These are phyloP conservation scores for Suillus placidus DNA, from an alignment of 768 basidiomycete genomes.

Conservation along the genomic window DNA sequence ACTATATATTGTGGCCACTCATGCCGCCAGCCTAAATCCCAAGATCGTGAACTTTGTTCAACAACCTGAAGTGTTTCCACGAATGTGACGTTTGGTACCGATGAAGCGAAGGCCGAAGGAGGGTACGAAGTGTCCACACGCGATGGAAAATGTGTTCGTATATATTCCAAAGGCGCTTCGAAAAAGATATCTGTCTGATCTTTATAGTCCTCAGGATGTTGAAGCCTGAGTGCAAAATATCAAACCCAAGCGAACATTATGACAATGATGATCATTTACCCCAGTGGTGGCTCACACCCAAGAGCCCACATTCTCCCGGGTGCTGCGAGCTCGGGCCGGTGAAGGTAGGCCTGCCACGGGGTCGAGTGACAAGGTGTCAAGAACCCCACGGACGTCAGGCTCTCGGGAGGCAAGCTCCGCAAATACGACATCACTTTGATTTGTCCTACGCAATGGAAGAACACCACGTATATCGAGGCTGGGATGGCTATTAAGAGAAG, in stretches of 20 bases:
- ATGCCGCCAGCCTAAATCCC: slow-evolving; percentile 56
- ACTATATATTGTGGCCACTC: slow-evolving; percentile 83
- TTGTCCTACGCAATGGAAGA: slow-evolving; percentile 81
- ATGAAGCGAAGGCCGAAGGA: slow-evolving; percentile 55
- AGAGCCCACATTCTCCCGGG: slow-evolving; percentile 74
- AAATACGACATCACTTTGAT: slow-evolving; percentile 74
- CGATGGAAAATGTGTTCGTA: slow-evolving; percentile 67
- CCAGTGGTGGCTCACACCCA: slow-evolving; percentile 90
- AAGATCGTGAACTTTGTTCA: slow-evolving; percentile 25
- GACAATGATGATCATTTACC: slow-evolving; percentile 49
- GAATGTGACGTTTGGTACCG: slow-evolving; percentile 47
- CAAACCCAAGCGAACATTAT: slow-evolving; percentile 13
- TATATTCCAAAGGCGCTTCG: slow-evolving; percentile 64
- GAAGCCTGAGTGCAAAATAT: slow-evolving; percentile 33
- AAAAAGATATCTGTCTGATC: slow-evolving; percentile 89
- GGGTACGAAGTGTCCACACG: slow-evolving; percentile 67
- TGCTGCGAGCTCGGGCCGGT: slow-evolving; percentile 62
- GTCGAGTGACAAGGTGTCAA: slow-evolving; percentile 98
- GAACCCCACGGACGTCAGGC: slow-evolving; percentile 69
- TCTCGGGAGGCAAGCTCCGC: slow-evolving; percentile 49
- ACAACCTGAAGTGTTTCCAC: slow-evolving; percentile 29
- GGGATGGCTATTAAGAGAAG: slow-evolving; percentile 60
- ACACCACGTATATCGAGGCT: slow-evolving; percentile 65
- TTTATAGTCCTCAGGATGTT: slow-evolving; percentile 57
- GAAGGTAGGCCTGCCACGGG: slow-evolving; percentile 88